Conservation (phyloP, 2,329 filamentous ascomycete genomes). For the Aspergillus clavatus region DNA sequence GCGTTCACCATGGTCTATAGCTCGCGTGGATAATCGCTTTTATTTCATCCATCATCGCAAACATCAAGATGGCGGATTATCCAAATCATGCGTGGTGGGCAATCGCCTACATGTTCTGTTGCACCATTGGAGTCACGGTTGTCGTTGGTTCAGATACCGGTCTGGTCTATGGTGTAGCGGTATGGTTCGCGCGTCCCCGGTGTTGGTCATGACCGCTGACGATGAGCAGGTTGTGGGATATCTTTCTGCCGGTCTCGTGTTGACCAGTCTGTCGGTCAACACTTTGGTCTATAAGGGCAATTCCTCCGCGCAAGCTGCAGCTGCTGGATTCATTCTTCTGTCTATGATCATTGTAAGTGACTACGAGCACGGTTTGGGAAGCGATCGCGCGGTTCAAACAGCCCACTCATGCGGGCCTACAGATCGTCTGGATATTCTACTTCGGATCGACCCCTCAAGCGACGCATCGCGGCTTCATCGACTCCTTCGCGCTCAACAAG, state of each 20-base stretch:
- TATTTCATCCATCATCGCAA: conserved; percentile 73
- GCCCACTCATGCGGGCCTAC: conserved; percentile 9
- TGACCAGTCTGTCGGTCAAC: conserved; percentile 83
- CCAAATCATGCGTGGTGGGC: conserved; percentile 93
- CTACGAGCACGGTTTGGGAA: not conserved
- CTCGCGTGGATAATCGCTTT: conserved; percentile 94
- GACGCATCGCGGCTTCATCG: conserved; percentile 81
- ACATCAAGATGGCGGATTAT: conserved; percentile 54
- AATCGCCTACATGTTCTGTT: conserved; percentile 76
- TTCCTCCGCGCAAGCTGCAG: conserved; percentile 71
- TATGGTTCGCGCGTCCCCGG: conserved; percentile 35
- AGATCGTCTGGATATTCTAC: conserved; percentile 99
- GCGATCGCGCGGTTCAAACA: not conserved
- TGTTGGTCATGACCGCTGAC: conserved; percentile 20
- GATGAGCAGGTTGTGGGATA: conserved; percentile 70
- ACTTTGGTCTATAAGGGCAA: conserved; percentile 72
- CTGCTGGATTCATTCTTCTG: conserved; percentile 87
- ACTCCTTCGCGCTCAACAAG: conserved; percentile 92
- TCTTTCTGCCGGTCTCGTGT: conserved; percentile 73
- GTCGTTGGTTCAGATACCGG: conserved; percentile 80
- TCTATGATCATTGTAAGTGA: conserved; percentile 81
- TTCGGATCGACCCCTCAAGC: conserved; percentile 90
- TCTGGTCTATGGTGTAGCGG: conserved; percentile 84
- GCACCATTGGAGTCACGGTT: conserved; percentile 72
- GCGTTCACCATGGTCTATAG: conserved; percentile 45